Conservation (phyloP, 2,329 filamentous ascomycete genomes). For the Xylariomycetidae sp. region DNA sequence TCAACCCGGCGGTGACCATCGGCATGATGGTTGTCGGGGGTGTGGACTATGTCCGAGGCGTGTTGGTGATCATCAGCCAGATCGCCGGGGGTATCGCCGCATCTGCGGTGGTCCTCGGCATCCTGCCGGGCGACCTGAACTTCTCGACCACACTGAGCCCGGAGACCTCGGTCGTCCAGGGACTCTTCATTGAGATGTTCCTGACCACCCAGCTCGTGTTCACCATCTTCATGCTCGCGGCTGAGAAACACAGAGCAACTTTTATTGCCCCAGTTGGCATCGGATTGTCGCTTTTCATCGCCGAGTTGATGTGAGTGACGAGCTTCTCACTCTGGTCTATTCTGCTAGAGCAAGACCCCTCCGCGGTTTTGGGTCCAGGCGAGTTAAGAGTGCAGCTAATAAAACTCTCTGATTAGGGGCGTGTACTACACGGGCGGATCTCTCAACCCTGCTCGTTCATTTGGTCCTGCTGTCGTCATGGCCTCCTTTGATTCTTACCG, state of each 20-base stretch:
- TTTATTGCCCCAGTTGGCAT: slow-evolving; percentile 60
- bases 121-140: slow-evolving; percentile 43
- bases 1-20: slow-evolving; percentile 17
- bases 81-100: slow-evolving; percentile 18
- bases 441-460: slow-evolving; percentile 30
- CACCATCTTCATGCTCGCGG: slow-evolving; percentile 55
- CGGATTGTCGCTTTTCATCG: slow-evolving; percentile 55
- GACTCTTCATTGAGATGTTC: slow-evolving; percentile 52
- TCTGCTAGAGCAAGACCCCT: not conserved
- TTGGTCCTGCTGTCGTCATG: slow-evolving; percentile 27
- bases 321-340: not conserved
- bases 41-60: slow-evolving; percentile 5
- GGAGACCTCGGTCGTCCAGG: slow-evolving; percentile 39
- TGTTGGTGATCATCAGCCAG: slow-evolving; percentile 11
- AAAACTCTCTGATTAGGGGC: slow-evolving; percentile 11
- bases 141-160: slow-evolving; percentile 42
- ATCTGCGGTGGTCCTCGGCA: slow-evolving; percentile 28
- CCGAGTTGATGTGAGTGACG: slow-evolving; percentile 26
- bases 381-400: too few relatives aligned
- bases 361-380: not conserved
- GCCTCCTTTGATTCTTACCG: slow-evolving; percentile 21
- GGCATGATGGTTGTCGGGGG: slow-evolving; percentile 13
- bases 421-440: slow-evolving; percentile 29
- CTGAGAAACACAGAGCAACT: slow-evolving; percentile 58
- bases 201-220: slow-evolving; percentile 50